Conservation (phyloP, 768 basidiomycete species). For the Suillus sp. region DNA sequence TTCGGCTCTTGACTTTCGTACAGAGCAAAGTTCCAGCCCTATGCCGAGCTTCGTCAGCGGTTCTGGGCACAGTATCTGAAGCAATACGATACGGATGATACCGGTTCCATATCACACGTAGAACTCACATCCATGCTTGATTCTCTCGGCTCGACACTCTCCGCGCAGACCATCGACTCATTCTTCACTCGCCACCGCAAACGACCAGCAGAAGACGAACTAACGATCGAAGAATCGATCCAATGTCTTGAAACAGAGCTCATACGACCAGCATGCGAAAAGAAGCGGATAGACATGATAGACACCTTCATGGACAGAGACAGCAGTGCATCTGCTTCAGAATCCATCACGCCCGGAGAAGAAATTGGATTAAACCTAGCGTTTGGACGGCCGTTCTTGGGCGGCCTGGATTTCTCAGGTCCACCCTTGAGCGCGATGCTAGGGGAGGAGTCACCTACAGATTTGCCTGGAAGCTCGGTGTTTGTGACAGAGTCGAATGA, state of each 20-base stretch:
- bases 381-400: slow-evolving; percentile 46
- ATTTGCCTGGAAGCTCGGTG: slow-evolving; percentile 20
- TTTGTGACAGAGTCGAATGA: slow-evolving; percentile 51
- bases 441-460: slow-evolving; percentile 33
- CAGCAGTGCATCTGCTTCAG: slow-evolving; percentile 43
- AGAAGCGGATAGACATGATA: slow-evolving; percentile 60
- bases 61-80: slow-evolving; percentile 90
- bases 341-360: slow-evolving; percentile 44
- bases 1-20: background rate
- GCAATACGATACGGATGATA: slow-evolving; percentile 91
- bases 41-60: slow-evolving; percentile 84
- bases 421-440: slow-evolving; percentile 39
- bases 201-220: slow-evolving; percentile 62
- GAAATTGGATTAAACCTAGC: slow-evolving; percentile 28
- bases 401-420: slow-evolving; percentile 64
- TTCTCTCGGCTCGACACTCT: slow-evolving; percentile 93
- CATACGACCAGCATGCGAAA: slow-evolving; percentile 69
- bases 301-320: slow-evolving; percentile 42
- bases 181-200: slow-evolving; percentile 81
- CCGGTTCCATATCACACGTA: slow-evolving; percentile 68
- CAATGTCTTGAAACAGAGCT: slow-evolving; percentile 85
- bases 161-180: slow-evolving; percentile 69
- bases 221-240: slow-evolving; percentile 81
- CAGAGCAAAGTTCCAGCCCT: slow-evolving; percentile 94
- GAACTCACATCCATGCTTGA: slow-evolving; percentile 96